Evolutionary conservation across 805 yeast genomes (phyloP), one percentile per base, ranked within the genome.

Genomic region (Yarrowia deformans): DNA sequence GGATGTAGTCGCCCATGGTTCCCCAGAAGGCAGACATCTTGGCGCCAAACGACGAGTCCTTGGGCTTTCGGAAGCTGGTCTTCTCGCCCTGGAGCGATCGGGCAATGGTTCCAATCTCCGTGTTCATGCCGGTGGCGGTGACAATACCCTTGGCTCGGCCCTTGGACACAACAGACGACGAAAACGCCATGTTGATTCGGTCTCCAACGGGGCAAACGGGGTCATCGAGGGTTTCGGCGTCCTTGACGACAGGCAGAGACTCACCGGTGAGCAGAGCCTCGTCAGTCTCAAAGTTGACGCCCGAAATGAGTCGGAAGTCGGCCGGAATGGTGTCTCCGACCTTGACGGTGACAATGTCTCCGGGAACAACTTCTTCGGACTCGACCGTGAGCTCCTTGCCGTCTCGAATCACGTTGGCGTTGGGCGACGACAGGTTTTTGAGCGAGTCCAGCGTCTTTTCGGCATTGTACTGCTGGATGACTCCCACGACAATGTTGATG

Each of bases 291-390:
- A 90, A 86, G 77, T 89, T 90, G 76, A 84, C 81, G 60, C 83
- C 73, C 50, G 83, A 85, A 69, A 87, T 73, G 60, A 89, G 79
- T 73, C 93, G 82, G 69, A 88, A 73, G 76, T 89, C 93, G 12
- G 93, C 93, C n/a, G 93, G 93, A 45, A 89, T 79, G 12, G 92
- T 88, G 74, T 89, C 93, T 69, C 93, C 93, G 58, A 88, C 90
- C 71, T 82, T 81, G 60, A 89, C 83, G 66, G 80, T 78, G 46
- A 88, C 86, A 45, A 90, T 76, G 76, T 89, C 94, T 69, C 94
- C 94, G 1, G 92, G 92, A 18, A 88, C 93, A 32, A 89, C 87
- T 3, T 84, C 85, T 67, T 83, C 85, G 0, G 91, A 86, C 8
- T 88, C 84, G 39, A 90, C 81, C 1, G 88, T 84, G 19, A 76